Evolutionary conservation across 257 asterid species (phyloP).

Genomic region (Penstemon eatonii): DNA sequence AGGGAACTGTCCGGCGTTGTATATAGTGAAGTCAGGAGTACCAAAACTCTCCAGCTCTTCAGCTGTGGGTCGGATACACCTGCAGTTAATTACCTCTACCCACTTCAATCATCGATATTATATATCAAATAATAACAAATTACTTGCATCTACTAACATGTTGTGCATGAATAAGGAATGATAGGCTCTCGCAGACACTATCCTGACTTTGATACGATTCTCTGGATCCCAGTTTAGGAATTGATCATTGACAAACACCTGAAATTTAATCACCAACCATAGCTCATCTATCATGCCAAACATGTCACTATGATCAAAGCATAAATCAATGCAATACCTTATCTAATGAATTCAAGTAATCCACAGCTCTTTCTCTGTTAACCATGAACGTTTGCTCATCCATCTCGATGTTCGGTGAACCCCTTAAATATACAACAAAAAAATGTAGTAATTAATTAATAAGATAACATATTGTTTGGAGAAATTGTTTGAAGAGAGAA

Average conservation of each 20-base stretch:
- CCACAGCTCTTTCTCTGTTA: constrained; percentile 97
- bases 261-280: constrained; percentile 30
- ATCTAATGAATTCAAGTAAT: constrained; percentile 87
- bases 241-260: constrained; percentile 92
- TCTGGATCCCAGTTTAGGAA: constrained; percentile 96
- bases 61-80: constrained; percentile 99
- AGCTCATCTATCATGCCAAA: not conserved
- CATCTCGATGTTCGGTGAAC: constrained; percentile 96
- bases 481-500: not conserved
- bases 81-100: constrained; percentile 42
- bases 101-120: constrained; percentile 51
- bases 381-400: constrained; percentile 92
- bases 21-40: constrained; percentile 98
- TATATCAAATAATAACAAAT: constrained; percentile 33
- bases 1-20: constrained; percentile 99
- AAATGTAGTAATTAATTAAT: not conserved
- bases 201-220: constrained; percentile 91
- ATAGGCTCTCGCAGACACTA: constrained; percentile 95
- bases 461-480: not conserved
- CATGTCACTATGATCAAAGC: not conserved
- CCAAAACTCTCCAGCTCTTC: constrained; percentile 99
- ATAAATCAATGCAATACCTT: constrained; percentile 47
- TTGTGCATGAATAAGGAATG: constrained; percentile 72
- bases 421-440: constrained; percentile 39
- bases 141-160: constrained; percentile 38